Evolutionary conservation across 2,329 filamentous ascomycete species (phyloP).

Genomic region (Madurella fahalii): DNA sequence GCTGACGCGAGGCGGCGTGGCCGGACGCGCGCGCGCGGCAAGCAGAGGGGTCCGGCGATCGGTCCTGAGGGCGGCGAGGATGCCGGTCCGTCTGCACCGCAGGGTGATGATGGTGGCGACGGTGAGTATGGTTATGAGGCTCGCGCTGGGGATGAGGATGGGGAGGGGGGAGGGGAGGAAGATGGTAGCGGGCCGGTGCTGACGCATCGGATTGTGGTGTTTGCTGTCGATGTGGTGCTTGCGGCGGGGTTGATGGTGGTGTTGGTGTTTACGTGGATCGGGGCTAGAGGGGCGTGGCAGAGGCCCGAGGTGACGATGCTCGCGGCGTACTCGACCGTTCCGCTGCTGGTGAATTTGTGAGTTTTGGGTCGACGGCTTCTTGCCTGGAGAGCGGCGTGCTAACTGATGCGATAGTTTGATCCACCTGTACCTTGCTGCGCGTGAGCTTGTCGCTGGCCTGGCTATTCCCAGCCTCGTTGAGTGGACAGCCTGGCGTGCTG

Average conservation of each 20-base stretch:
- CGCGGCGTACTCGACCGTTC: slow-evolving; percentile 41
- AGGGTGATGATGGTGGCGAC: not conserved
- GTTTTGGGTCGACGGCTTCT: slow-evolving; percentile 9
- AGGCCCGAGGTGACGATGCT: slow-evolving; percentile 36
- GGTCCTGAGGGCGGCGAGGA: not conserved
- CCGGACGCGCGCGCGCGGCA: not conserved
- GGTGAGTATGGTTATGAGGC: not conserved
- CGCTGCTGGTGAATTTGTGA: slow-evolving; percentile 40
- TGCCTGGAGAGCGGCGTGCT: not conserved
- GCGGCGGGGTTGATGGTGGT: slow-evolving; percentile 37
- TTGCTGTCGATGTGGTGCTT: slow-evolving; percentile 35
- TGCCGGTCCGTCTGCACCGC: not conserved
- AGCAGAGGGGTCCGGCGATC: not conserved
- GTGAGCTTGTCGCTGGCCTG: slow-evolving; percentile 38
- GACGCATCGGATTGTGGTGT: slow-evolving; percentile 36
- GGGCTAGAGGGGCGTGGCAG: slow-evolving; percentile 11
- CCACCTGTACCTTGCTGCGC: slow-evolving; percentile 36
- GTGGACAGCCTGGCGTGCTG: slow-evolving; percentile 37
- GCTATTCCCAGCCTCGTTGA: slow-evolving; percentile 37
- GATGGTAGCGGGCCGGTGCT: not conserved
- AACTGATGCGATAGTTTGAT: slow-evolving; percentile 29
- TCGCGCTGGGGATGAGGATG: not conserved
- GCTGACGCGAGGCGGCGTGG: slow-evolving; percentile 10
- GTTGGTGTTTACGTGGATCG: slow-evolving; percentile 40
- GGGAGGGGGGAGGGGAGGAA: not conserved